Base-by-base conservation (phyloP, 2,329 filamentous ascomycete genomes). In the Knufia petricola region DNA sequence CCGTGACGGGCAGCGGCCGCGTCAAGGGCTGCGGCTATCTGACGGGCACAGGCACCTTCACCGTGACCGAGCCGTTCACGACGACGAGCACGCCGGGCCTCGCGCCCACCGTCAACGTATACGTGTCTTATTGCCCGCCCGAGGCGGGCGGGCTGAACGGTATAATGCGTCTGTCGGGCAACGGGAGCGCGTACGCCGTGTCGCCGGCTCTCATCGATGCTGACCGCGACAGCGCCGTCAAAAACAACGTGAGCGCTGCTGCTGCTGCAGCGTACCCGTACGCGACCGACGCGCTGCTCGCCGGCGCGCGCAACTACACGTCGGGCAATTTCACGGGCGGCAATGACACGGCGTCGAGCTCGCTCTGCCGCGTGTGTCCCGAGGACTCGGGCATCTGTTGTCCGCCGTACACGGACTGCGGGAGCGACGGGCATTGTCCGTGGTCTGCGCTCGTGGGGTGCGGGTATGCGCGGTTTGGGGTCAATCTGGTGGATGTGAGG, bases 21-120 rank as follows among this genome's bases (percentile, higher is more conserved):
- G 55, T 58, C 42, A 42, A n/a, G n/a, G 54, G 55, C 4, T 58
- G 54, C 44, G 55, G 55, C 13, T 50, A 44, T 7, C 26, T 58
- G 47, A 56, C 50, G 36, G 55, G 54, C 1, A 50, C 38, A n/a
- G 54, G 55, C 42, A 52, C 47, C 2, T 58, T 58, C 43, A 45
- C 49, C n/a, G 48, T 55, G 3, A 58, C 50, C n/a, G 51, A 48
- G 7, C 45, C 50, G 10, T 32, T 41, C 10, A 50, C 49, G n/a
- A 52, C 54, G 8, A 49, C 40, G 3, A 42, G 48, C 12, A 30
- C 28, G 4, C 47, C 52, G 10, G 39, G 37, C 4, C n/a, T 51
- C 8, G 50, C 46, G 13, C 50, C 34, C 4, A 58, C 54, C 24
- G 47, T 56, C 10, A 47, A 48, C 21, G 50, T 54, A 1, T 54